Conservation (phyloP, 306 rosid genomes). For the Nissolia schottii region DNA sequence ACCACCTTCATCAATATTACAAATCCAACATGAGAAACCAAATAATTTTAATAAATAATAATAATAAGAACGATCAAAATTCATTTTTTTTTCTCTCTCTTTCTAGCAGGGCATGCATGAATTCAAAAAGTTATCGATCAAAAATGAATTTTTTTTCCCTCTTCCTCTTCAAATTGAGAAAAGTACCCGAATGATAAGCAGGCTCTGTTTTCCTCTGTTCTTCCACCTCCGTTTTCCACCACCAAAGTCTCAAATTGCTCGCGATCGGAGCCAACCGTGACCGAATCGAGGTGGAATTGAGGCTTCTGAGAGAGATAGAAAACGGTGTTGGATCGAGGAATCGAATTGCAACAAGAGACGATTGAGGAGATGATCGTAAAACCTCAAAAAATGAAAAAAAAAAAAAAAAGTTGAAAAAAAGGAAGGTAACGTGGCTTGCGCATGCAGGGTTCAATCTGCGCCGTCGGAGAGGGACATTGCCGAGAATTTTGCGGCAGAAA, state of each 20-base stretch:
- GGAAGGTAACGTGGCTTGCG: slow-evolving; percentile 27
- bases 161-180: neutral
- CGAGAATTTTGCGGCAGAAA: slow-evolving; percentile 41
- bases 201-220: slow-evolving; percentile 17
- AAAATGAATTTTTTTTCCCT: neutral
- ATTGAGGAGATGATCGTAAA: neutral
- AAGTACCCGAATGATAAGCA: neutral
- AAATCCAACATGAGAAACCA: neutral
- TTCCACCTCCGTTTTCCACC: slow-evolving; percentile 12
- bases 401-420: neutral
- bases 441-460: slow-evolving; percentile 30
- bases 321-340: neutral
- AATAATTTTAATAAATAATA: too few relatives aligned
- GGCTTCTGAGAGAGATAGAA: neutral
- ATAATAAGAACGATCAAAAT: neutral
- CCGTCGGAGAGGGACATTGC: slow-evolving; percentile 47
- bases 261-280: neutral
- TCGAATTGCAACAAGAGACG: neutral
- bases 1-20: neutral
- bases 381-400: too few relatives aligned
- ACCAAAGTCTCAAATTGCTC: slow-evolving; percentile 22
- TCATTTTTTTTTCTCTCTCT: too few relatives aligned
- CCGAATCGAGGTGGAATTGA: neutral
- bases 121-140: neutral
- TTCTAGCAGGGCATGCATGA: neutral